Evolutionary conservation across 2,329 filamentous ascomycete genomes (phyloP), one percentile per base, ranked within the genome.

Genomic region (Penicillium sp.): DNA sequence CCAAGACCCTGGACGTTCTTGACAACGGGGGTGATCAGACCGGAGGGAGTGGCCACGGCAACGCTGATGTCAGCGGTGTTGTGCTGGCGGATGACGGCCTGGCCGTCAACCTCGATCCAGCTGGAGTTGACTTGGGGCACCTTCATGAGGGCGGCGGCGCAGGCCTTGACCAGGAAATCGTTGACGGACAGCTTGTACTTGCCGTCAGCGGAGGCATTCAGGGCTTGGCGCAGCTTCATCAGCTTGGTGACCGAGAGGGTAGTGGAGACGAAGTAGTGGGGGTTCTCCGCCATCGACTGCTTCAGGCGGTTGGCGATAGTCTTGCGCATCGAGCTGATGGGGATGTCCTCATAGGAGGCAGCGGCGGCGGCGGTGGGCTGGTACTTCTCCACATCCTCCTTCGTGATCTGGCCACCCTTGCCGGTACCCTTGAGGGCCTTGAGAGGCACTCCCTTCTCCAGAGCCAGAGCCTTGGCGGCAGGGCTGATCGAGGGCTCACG

Each of bases 111-210:
- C 70, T 87, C 84, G 48, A 80, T 79, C 92, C 94, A 99, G 73
- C 89, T 92, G 45, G 92, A 92, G 84, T 99, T 99, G 76, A 92
- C 94, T 60, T 89, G 84, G 53, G 94, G 94, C 44, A 97, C 92
- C 83, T 96, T 96, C 79, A 87, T 87, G 72, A 88, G 90, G 56
- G 94, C 94, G 57, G 89, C 80, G 53, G 85, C 89, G 53, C 92
- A 89, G 63, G 92, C 94, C 84, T 99, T 99, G 83, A 99, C 90
- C 58, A 99, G 82, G 83, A 99, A 96, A 78, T 99, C 94, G 78
- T 99, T 99, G 77, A 99, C 90, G n/a, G 92, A 96, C 53, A 99
- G 89, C 85, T 96, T 99, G 85, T 96, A 99, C 76, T 91, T 86
- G 77, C 92, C 94, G 57, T 96, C 87, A 43, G 90, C 81, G 11